Conservation (phyloP, 768 basidiomycete species). For the Termitomyces sp. region DNA sequence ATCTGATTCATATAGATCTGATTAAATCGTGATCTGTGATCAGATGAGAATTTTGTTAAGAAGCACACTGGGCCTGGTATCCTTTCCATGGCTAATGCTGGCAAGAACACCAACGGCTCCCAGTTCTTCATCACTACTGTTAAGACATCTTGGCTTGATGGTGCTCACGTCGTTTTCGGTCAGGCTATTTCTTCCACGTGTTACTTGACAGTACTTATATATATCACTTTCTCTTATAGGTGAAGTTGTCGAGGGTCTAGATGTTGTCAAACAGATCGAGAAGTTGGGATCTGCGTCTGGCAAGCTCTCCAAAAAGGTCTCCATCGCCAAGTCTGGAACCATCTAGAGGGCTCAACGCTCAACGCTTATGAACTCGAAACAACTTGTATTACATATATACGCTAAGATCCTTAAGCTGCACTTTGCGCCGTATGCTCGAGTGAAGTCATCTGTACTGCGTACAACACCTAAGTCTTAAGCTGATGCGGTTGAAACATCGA, state of each 20-base stretch:
- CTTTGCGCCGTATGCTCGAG: not conserved
- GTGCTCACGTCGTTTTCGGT: slow-evolving; percentile 86
- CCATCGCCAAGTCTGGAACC: slow-evolving; percentile 51
- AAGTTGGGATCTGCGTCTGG: slow-evolving; percentile 31
- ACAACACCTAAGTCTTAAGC: not conserved
- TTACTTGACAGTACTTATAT: not conserved
- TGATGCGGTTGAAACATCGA: not conserved
- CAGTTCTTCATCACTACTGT: slow-evolving; percentile 90
- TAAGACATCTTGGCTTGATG: slow-evolving; percentile 74
- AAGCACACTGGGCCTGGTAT: slow-evolving; percentile 68
- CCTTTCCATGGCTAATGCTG: slow-evolving; percentile 79
- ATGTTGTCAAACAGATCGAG: slow-evolving; percentile 45
- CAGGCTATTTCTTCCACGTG: slow-evolving; percentile 10
- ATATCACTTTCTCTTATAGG: slow-evolving; percentile 23
- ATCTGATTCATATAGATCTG: not conserved
- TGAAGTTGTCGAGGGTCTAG: slow-evolving; percentile 63
- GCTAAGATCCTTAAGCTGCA: not conserved
- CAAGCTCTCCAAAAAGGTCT: slow-evolving; percentile 36
- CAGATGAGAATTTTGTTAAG: slow-evolving; percentile 81
- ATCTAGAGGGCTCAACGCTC: slow-evolving; percentile 19
- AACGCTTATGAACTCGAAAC: not conserved
- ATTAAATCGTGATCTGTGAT: not conserved
- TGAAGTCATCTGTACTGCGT: not conserved
- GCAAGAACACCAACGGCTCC: slow-evolving; percentile 79
- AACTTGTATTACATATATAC: not conserved